Evolutionary conservation across 257 asterid genomes (phyloP).

Genomic region (Solanum dulcamara): DNA sequence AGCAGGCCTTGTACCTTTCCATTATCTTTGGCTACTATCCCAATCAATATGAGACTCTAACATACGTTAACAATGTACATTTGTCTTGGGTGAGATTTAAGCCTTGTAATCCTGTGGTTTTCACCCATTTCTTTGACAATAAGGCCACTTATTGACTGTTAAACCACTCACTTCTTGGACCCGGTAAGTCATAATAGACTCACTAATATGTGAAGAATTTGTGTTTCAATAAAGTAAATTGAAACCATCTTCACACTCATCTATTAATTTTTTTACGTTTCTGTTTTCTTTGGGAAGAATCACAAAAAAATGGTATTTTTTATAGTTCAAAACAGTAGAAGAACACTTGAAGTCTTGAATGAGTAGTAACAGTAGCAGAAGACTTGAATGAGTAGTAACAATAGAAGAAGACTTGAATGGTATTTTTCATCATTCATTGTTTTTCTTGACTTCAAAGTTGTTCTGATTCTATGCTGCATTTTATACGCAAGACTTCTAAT

Average conservation of each 20-base stretch:
- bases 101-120: not conserved
- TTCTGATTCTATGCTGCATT: not conserved
- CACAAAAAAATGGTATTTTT: not conserved
- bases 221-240: not conserved
- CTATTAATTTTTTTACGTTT: too few relatives aligned
- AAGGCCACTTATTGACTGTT: not conserved
- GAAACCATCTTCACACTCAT: not conserved
- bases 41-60: not conserved
- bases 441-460: not conserved
- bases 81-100: not conserved
- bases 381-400: not conserved
- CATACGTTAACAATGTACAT: not conserved
- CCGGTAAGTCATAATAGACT: not conserved
- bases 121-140: not conserved
- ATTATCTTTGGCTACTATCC: not conserved
- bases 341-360: not conserved
- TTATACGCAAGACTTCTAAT: not conserved
- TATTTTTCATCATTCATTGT: not conserved
- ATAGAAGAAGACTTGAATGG: not conserved
- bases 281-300: not conserved
- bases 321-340: not conserved
- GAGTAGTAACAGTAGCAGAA: not conserved
- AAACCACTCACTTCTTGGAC: not conserved
- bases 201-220: not conserved
- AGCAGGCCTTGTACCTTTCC: not conserved